Evolutionary conservation across 1,139 yeast species (phyloP).

Genomic region (Debaryomyces sp.): DNA sequence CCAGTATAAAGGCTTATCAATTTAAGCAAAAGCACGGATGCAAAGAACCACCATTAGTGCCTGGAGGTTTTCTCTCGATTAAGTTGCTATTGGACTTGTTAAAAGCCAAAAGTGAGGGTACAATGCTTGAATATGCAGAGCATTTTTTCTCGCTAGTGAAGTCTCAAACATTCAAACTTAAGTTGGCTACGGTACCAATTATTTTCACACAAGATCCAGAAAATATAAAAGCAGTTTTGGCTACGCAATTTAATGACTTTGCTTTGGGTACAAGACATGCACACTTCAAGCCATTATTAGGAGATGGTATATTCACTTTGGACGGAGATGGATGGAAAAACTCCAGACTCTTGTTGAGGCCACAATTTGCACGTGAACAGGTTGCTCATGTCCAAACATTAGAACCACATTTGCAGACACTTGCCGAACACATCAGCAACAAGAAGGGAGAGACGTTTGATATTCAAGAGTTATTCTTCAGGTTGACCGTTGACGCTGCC

Average conservation of each 20-base stretch:
- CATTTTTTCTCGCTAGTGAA: conserved; percentile 16
- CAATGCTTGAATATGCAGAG: conserved; percentile 24
- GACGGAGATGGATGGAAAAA: conserved; percentile 62
- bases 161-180: conserved; percentile 32
- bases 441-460: conserved; percentile 29
- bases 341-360: conserved; percentile 56
- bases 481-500: conserved; percentile 51
- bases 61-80: conserved; percentile 20
- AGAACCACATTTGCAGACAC: conserved; percentile 47
- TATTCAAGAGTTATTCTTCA: conserved; percentile 41
- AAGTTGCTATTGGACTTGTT: conserved; percentile 19
- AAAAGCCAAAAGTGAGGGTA: conserved; percentile 25
- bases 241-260: conserved; percentile 54
- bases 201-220: conserved; percentile 31
- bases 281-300: conserved; percentile 47
- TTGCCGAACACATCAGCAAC: conserved; percentile 32
- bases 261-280: conserved; percentile 50
- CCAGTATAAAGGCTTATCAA: conserved; percentile 11
- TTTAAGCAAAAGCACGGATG: conserved; percentile 25
- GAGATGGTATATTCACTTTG: conserved; percentile 61
- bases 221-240: conserved; percentile 39
- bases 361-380: conserved; percentile 56
- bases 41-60: conserved; percentile 15
- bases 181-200: conserved; percentile 29
- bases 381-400: conserved; percentile 47